Base-by-base conservation (phyloP, 352 stramenopile species). In the Pythium volutum region DNA sequence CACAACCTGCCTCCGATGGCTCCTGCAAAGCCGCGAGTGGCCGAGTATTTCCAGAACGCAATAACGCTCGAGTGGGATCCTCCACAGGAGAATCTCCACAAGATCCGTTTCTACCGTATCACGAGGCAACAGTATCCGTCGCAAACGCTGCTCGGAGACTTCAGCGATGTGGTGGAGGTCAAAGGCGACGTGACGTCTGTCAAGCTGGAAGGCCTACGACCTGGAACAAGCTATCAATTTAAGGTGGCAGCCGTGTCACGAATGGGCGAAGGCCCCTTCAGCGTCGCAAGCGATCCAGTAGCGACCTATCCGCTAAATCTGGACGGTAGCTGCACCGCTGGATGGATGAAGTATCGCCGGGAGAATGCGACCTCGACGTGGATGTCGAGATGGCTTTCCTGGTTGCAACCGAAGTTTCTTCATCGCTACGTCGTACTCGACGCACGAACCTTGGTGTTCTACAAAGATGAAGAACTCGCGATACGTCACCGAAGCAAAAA, bases 191-290 rank as follows among this genome's bases (percentile, higher is more conserved):
- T 56, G 2, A 82, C 72, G 12, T 71, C 79, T 41, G 72, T 70
- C 11, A 88, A 74, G 57, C 88, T 96, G 18, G 76, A 92, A 59
- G 84, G 81, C 1, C 74, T 96, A 33, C 84, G 85, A 15, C 84
- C 87, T 7, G 87, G 83, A 49, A 89, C 84, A 0, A 84, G 71
- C 43, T 96, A 94, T 47, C 84, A 94, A 65, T 94, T 96, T 58
- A 92, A 93, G 43, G 81, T 96, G 0, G 87, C 81, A 6, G 87
- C 84, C 1, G 83, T 96, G 1, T 93, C 83, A 20, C 71, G 87
- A 46, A 93, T 94, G 84, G 87, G 87, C 9, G 87, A 96, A 74
- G 87, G 84, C 4, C 84, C 87, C 5, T 94, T 93, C 34, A 93
- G 83, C 59, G 51, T 74, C 3, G 73, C 84, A 1, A 93, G 81